Percentiles rank a stretch among this genome's conserved stretches.
phyloP scores from a whole-genome alignment of 176 grass and related monocot genomes.

The Lolium rigidum region DNA sequence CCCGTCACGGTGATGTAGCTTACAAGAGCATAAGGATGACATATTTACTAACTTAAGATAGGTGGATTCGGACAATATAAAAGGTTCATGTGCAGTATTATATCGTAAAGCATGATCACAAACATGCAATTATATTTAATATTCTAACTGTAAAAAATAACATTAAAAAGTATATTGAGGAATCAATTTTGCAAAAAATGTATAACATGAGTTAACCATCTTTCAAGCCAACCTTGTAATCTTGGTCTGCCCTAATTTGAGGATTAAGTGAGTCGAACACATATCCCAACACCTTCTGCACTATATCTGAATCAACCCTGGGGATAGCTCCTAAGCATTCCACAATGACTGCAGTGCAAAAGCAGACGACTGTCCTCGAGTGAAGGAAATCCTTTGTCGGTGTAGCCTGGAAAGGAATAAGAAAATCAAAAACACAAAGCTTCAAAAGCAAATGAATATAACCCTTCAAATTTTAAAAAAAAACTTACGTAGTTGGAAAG shows the following conservation, averaged over 20 bases:
- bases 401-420: constrained; percentile 56
- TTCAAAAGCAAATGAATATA: constrained; percentile 39
- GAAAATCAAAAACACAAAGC: constrained; percentile 42
- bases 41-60: not conserved
- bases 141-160: not conserved
- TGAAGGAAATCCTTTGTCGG: constrained; percentile 78
- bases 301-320: constrained; percentile 81
- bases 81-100: not conserved
- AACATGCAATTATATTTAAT: not conserved
- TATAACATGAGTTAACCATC: not conserved
- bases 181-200: constrained; percentile 14
- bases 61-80: constrained; percentile 18
- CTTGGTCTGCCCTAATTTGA: constrained; percentile 54
- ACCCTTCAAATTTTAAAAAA: constrained; percentile 6
- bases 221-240: constrained; percentile 69
- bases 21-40: not conserved
- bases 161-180: not conserved
- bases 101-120: not conserved
- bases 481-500: constrained; percentile 84
- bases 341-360: constrained; percentile 83
- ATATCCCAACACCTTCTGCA: constrained; percentile 82
- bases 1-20: constrained; percentile 19
- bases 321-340: constrained; percentile 86
- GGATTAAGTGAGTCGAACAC: constrained; percentile 89
- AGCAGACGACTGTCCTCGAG: constrained; percentile 69